phyloP scores from a whole-genome alignment of 805 yeast species.

The Ogataea populi-albae region DNA sequence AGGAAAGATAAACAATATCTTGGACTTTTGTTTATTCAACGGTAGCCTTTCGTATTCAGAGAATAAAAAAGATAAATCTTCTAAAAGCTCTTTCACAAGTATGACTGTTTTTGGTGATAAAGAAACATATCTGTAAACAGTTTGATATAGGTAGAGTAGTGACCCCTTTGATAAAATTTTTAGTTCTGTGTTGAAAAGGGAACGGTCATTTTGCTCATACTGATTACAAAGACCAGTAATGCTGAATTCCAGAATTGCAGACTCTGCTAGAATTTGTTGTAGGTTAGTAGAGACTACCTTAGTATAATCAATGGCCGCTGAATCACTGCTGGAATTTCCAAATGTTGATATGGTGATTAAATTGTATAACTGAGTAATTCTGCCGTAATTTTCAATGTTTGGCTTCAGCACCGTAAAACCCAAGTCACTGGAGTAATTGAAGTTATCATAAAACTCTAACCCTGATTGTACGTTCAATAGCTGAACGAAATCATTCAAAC shows the following conservation, averaged over 20 bases:
- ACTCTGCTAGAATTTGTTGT: conserved; percentile 8
- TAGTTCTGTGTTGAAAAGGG: conserved; percentile 4
- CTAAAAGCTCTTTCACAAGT: conserved; percentile 8
- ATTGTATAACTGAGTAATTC: conserved; percentile 10
- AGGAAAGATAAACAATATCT: conserved; percentile 8
- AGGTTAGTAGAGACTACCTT: conserved; percentile 7
- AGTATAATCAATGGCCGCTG: conserved; percentile 1
- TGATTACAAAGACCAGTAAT: conserved; percentile 1
- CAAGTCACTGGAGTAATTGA: conserved; percentile 7
- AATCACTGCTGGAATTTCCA: conserved; percentile 5
- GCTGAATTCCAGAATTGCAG: conserved; percentile 5
- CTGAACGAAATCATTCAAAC: conserved; percentile 9
- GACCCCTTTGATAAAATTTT: conserved; percentile 13
- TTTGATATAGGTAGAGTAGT: conserved; percentile 15
- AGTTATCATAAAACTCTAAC: conserved; percentile 16
- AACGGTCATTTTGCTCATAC: not conserved
- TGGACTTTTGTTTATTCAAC: not conserved
- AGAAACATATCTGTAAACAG: conserved; percentile 12
- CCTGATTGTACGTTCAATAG: conserved; percentile 6
- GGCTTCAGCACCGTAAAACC: conserved; percentile 8
- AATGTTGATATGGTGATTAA: conserved; percentile 9
- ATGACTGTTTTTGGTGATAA: conserved; percentile 16
- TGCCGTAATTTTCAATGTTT: conserved; percentile 11
- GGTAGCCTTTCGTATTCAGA: not conserved
- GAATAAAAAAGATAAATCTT: conserved; percentile 1